Evolutionary conservation across 306 rosid species (phyloP).

Genomic region (Citrullus amarus): DNA sequence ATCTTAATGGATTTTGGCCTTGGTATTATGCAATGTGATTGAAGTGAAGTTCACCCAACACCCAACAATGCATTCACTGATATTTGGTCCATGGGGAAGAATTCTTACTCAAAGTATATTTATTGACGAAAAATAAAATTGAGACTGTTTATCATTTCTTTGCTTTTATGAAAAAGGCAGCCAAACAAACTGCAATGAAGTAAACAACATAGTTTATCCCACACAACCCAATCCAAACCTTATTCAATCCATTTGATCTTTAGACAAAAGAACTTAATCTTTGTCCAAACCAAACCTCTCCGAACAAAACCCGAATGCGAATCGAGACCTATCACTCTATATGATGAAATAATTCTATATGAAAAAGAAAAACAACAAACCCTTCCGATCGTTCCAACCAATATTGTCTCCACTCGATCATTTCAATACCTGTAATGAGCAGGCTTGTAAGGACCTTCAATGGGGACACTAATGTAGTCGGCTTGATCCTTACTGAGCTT

Average conservation of each 20-base stretch:
- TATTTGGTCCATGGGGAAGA: no score
- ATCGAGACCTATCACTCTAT: slow-evolving; percentile 15
- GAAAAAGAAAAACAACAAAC: not conserved
- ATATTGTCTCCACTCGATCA: not conserved
- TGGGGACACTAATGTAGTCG: slow-evolving; percentile 76
- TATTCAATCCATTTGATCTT: slow-evolving; percentile 5
- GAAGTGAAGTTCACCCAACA: no score
- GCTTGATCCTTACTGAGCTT: slow-evolving; percentile 77
- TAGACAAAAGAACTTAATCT: not conserved
- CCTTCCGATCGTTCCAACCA: not conserved
- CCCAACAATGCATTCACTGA: no score
- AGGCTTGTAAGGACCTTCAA: slow-evolving; percentile 97
- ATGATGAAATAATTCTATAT: not conserved
- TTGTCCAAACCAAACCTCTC: slow-evolving; percentile 4
- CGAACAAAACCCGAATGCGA: slow-evolving; percentile 13
- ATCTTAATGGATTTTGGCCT: no score
- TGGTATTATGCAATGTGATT: no score
- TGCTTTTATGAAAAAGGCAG: not conserved
- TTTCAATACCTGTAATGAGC: slow-evolving; percentile 72
- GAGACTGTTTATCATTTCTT: not conserved
- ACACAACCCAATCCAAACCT: not conserved
- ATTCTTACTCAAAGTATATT: not conserved
- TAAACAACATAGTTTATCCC: not conserved
- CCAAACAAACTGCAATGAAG: not conserved
- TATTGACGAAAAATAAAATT: not conserved